phyloP scores from a whole-genome alignment of 768 basidiomycete species.

The Kwoniella europaea region DNA sequence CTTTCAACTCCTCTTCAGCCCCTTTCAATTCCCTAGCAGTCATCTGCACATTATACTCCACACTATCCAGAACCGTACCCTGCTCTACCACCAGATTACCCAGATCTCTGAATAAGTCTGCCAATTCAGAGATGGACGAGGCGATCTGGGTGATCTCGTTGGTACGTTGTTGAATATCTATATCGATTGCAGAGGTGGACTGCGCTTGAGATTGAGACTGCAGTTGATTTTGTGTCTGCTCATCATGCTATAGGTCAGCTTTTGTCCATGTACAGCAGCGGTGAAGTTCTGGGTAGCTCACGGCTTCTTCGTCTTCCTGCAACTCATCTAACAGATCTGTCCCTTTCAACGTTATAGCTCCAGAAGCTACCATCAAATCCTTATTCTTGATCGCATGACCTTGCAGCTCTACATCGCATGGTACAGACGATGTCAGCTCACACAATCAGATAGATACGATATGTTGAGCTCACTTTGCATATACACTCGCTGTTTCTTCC shows the following conservation, averaged over 20 bases:
- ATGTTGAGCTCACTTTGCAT: slow-evolving; percentile 80
- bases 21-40: slow-evolving; percentile 79
- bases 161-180: slow-evolving; percentile 63
- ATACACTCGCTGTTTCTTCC: slow-evolving; percentile 97
- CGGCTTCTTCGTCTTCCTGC: slow-evolving; percentile 88
- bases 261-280: too few relatives aligned
- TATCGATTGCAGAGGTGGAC: slow-evolving; percentile 55
- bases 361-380: slow-evolving; percentile 88
- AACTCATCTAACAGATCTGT: slow-evolving; percentile 80
- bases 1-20: slow-evolving; percentile 80
- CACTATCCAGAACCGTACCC: slow-evolving; percentile 91
- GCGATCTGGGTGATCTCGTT: slow-evolving; percentile 87
- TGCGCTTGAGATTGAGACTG: slow-evolving; percentile 58
- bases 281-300: slow-evolving; percentile 60
- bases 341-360: slow-evolving; percentile 76
- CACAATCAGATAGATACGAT: background rate
- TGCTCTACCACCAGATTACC: slow-evolving; percentile 94
- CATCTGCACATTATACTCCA: slow-evolving; percentile 97
- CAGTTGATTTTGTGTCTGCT: slow-evolving; percentile 34
- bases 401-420: slow-evolving; percentile 71
- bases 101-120: slow-evolving; percentile 95
- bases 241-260: background rate
- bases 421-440: background rate
- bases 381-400: slow-evolving; percentile 98
- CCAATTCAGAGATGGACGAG: slow-evolving; percentile 84